Evolutionary conservation across 164 flowering plant genomes (phyloP).

Genomic region (Saururus chinensis): DNA sequence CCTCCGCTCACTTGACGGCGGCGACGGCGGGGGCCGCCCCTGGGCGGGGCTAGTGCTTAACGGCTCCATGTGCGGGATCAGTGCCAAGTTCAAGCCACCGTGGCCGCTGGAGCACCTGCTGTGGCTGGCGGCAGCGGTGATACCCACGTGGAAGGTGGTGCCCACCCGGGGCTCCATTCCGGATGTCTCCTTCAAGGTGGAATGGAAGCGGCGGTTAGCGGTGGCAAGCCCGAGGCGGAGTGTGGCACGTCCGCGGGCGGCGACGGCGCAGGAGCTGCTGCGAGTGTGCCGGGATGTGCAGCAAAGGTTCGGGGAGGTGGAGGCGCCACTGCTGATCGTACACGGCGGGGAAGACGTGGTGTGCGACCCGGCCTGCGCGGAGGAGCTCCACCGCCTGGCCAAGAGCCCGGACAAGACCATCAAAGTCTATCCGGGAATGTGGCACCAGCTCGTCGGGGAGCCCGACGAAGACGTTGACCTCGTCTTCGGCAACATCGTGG

Average conservation of each 20-base stretch:
- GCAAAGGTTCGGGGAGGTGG: conserved; percentile 49
- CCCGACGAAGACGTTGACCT: conserved; percentile 63
- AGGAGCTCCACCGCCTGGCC: conserved; percentile 60
- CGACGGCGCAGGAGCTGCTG: conserved; percentile 71
- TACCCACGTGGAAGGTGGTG: conserved; percentile 79
- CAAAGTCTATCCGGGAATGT: conserved; percentile 64
- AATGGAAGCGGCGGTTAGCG: conserved; percentile 73
- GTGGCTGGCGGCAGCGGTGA: conserved; percentile 36
- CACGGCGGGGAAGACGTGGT: conserved; percentile 75
- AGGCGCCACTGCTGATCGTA: conserved; percentile 55
- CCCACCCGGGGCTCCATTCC: conserved; percentile 77
- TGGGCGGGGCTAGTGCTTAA: conserved; percentile 74
- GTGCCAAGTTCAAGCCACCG: conserved; percentile 83
- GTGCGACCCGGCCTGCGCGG: conserved; percentile 77
- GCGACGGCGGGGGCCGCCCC: conserved; percentile 7
- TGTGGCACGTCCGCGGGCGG: conserved; percentile 58
- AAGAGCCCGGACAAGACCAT: conserved; percentile 66
- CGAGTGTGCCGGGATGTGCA: conserved; percentile 71
- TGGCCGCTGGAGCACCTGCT: conserved; percentile 95
- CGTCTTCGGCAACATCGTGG: conserved; percentile 63
- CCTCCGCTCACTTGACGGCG: conserved; percentile 50
- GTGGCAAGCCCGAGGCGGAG: conserved; percentile 51
- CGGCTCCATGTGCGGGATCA: conserved; percentile 96
- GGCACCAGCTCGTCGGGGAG: conserved; percentile 91
- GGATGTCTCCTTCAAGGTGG: conserved; percentile 75